Conservation (phyloP, 192 early-diverging fungal genomes). For the Thamnidium elegans region DNA sequence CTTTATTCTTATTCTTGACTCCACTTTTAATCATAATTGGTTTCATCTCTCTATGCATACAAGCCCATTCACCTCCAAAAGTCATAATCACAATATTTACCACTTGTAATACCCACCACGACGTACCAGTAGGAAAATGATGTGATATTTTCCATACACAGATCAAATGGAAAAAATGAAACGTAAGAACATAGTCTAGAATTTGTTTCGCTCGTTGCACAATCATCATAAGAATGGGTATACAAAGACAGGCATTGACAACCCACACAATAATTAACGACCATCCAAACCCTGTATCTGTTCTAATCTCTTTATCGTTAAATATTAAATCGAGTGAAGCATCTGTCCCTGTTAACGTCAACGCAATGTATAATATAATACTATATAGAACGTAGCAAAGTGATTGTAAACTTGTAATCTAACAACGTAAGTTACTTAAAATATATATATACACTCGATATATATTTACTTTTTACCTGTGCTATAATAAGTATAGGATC, state of each 20-base stretch:
- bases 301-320: conserved; percentile 52
- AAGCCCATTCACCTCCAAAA: conserved; percentile 76
- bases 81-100: conserved; percentile 57
- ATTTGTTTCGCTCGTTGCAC: conserved; percentile 74
- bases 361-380: conserved; percentile 45
- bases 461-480: conserved; percentile 27
- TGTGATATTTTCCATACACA: conserved; percentile 55
- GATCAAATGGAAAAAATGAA: conserved; percentile 66
- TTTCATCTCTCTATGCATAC: conserved; percentile 78
- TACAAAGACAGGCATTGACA: conserved; percentile 55
- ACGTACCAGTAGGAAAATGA: conserved; percentile 55
- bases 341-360: conserved; percentile 58
- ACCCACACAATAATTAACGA: conserved; percentile 61
- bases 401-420: conserved; percentile 58
- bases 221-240: conserved; percentile 52
- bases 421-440: background rate
- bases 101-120: conserved; percentile 68
- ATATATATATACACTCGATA: background rate
- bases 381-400: conserved; percentile 58
- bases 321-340: conserved; percentile 70
- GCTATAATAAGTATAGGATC: conserved; percentile 50
- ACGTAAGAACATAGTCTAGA: conserved; percentile 74
- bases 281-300: conserved; percentile 69
- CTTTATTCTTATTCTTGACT: conserved; percentile 2
- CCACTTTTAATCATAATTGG: conserved; percentile 54